Base-by-base conservation (phyloP, 139 green algal species). In the Raphidocelis subcapitata region DNA sequence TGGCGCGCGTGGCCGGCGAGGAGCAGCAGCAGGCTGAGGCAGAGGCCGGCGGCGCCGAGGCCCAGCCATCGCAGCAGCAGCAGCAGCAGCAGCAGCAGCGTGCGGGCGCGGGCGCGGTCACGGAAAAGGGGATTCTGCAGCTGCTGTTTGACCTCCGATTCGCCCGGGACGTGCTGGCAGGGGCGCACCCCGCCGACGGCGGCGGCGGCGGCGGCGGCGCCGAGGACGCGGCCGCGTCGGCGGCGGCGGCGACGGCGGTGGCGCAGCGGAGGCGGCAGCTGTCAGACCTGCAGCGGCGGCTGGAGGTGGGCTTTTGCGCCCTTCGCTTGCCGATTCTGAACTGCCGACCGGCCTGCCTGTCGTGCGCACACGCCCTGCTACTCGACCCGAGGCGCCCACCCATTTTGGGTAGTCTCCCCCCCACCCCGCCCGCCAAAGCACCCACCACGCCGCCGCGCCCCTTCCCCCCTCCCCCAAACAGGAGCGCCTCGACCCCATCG, bases 401-500 rank as follows among this genome's bases (percentile, higher is more conserved):
- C 24, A 8, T 29, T 28, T 35, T 35, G 55, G 8, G 16, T 62
- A 29, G 8, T 15, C 8, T 18, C 10, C 20, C 20, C 12, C 8
- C 18, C 31, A 35, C 21, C 32, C 23, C 20, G 35, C 12, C 47
- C 21, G 36, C 36, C 36, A 41, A 8, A 16, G 23, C 36, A 59
- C 63, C 24, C 2, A 20, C 4, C 37, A 14, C 36, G 47, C 47
- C 16, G 47, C 47, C 20, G 47, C 16, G 16, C 47, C 23, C n/a
- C 28, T 28, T 15, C n/a, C 24, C 29, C 35, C 15, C 49, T 65
- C 41, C 31, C 21, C 65, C 31, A 23, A 35, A n/a, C 74, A 88
- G 86, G 86, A 88, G 8, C 72, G 56, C 41, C 88, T 99, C 54
- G 95, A 99, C 76, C 95, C 95, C 52, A 99, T 99, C 54, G 95